Evolutionary conservation across 2,329 filamentous ascomycete species (phyloP).

Genomic region (Aureobasidium uvarum): DNA sequence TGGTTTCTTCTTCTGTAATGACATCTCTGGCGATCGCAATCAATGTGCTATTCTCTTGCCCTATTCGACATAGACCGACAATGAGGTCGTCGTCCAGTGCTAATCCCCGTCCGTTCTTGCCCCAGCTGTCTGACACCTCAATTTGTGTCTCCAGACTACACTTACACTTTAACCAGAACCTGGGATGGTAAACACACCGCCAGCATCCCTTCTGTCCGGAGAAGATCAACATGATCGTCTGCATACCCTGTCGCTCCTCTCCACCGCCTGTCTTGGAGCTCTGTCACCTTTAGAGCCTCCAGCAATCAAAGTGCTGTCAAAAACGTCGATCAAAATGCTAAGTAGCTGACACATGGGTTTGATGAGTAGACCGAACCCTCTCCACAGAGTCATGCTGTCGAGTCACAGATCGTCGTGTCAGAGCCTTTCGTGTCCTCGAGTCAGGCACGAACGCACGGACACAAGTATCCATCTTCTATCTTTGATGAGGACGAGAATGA

Average conservation of each 20-base stretch:
- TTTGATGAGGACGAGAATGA: background rate
- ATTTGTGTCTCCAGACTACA: background rate
- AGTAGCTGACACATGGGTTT: background rate
- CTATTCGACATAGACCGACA: background rate
- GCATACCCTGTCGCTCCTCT: background rate
- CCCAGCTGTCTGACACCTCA: background rate
- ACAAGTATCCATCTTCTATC: no score
- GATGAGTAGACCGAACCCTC: background rate
- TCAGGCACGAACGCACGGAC: background rate
- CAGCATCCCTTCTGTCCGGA: background rate
- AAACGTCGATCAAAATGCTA: background rate
- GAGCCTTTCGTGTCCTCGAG: background rate
- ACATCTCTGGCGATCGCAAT: constrained; percentile 1
- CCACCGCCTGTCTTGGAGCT: background rate
- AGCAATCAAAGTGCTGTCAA: constrained; percentile 1
- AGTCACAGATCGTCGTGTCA: background rate
- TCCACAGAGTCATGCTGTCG: background rate
- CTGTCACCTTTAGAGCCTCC: background rate
- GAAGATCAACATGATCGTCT: background rate
- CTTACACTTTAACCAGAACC: no score
- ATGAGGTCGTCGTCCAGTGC: no score
- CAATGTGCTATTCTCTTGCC: background rate
- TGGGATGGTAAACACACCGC: no score
- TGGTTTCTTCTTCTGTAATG: background rate
- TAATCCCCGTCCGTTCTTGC: no score